Evolutionary conservation across 768 basidiomycete species (phyloP).

Genomic region (Suillus hirtellus): DNA sequence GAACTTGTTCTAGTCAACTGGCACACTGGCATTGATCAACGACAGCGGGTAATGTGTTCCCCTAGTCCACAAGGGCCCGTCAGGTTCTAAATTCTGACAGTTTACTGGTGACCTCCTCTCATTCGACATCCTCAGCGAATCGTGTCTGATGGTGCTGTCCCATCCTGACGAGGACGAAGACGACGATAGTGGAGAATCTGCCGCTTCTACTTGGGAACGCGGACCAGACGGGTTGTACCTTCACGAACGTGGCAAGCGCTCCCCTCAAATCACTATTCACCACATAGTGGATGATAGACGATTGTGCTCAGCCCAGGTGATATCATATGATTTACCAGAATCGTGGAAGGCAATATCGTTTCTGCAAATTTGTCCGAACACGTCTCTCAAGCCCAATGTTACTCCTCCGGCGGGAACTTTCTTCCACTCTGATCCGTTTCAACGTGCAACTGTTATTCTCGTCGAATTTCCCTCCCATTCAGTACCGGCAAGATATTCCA

Average conservation of each 20-base stretch:
- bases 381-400: constrained; percentile 40
- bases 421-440: constrained; percentile 58
- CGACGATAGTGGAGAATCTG: constrained; percentile 24
- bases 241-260: constrained; percentile 31
- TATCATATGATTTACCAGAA: constrained; percentile 53
- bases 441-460: constrained; percentile 44
- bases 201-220: constrained; percentile 25
- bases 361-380: constrained; percentile 51
- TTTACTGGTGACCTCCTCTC: constrained; percentile 32
- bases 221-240: constrained; percentile 33
- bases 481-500: constrained; percentile 33
- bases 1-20: constrained; percentile 33
- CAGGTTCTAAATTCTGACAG: constrained; percentile 11
- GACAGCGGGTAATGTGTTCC: not conserved
- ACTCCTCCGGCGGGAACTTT: constrained; percentile 43
- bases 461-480: constrained; percentile 45
- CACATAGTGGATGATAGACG: constrained; percentile 21
- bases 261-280: constrained; percentile 29
- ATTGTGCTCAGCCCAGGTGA: constrained; percentile 15
- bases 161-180: constrained; percentile 37
- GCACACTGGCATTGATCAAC: constrained; percentile 24
- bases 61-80: not conserved
- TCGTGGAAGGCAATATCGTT: constrained; percentile 46
- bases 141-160: constrained; percentile 25
- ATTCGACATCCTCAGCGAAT: constrained; percentile 31